Evolutionary conservation across 306 rosid species (phyloP), one percentile per base, ranked within the genome.

Genomic region (barrel medic (Medicago truncatula)): DNA sequence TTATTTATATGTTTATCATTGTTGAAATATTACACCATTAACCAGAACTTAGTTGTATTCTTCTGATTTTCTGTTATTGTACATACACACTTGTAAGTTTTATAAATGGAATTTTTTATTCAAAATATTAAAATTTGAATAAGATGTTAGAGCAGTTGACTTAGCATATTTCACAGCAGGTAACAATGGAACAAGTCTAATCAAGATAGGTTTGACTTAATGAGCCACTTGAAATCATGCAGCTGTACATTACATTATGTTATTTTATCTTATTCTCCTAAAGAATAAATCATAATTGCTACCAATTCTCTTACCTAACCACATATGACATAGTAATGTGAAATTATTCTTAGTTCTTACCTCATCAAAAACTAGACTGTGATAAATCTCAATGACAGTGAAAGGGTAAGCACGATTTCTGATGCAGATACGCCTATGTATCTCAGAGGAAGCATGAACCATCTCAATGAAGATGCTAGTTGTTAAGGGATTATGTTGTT

Each of bases 281-380:
- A 43, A 50, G 31, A 74, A 12, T 3, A 9, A 17, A 60, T 60
- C 73, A 73, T 5, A 67, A 17, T 60, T 72, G 67, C 23, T 58
- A 57, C 76, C 76, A 44, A 20, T 31, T 61, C 13, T 61, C 20
- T 60, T 60, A 28, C 41, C 41, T 21, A 21, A 21, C n/a, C 38
- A 11, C 34, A 23, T 10, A 57, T 57, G n/a, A 57, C 9, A 36
- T 58, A 58, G 11, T 3, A 9, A 43, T 11, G 49, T 52, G 16
- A 63, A 44, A 74, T 25, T 40, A 31, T 83, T 75, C 88, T 75
- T 85, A 88, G 94, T 83, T 78, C 92, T 75, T 85, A 89, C 98
- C 96, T 94, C 97, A 58, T 94, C 98, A 74, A 94, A 94, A 84
- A 94, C 98, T 7, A 94, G 88, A 83, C 86, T 86, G 80, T 86